Percentiles rank a stretch among this genome's conserved stretches.
phyloP scores from a whole-genome alignment of 228 moss, liverwort and hornwort genomes.

The Sphagnum magellanicum region DNA sequence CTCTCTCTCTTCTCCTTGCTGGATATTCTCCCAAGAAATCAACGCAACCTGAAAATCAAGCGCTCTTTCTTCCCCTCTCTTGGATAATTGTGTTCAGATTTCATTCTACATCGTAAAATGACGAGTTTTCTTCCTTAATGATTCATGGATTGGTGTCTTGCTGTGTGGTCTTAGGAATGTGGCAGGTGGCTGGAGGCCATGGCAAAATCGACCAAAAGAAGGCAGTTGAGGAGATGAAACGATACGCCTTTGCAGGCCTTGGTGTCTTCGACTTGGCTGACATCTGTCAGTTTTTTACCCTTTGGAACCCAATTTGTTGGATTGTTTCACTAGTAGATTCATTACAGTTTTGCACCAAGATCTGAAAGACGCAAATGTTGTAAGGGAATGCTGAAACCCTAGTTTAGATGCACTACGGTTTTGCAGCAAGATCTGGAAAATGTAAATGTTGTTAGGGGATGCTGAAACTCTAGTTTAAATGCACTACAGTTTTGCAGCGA shows the following conservation, averaged over 20 bases:
- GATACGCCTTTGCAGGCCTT: slow-evolving; percentile 45
- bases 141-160: background rate
- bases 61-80: no score
- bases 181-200: slow-evolving; percentile 65
- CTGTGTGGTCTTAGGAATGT: slow-evolving; percentile 31
- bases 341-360: no score
- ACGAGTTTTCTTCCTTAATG: background rate
- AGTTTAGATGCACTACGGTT: no score
- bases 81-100: background rate
- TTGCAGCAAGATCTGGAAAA: no score
- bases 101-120: background rate
- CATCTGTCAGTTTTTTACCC: slow-evolving; percentile 27
- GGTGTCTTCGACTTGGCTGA: slow-evolving; percentile 63
- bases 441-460: no score
- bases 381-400: no score
- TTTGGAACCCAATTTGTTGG: no score
- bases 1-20: background rate
- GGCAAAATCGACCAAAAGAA: slow-evolving; percentile 37
- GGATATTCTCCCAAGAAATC: background rate
- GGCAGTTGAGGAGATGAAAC: slow-evolving; percentile 48
- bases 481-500: no score
- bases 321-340: no score
- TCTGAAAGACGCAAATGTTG: no score
- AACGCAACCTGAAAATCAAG: background rate
- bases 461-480: no score